phyloP scores from a whole-genome alignment of 352 stramenopile genomes.

The Pythium volutum region DNA sequence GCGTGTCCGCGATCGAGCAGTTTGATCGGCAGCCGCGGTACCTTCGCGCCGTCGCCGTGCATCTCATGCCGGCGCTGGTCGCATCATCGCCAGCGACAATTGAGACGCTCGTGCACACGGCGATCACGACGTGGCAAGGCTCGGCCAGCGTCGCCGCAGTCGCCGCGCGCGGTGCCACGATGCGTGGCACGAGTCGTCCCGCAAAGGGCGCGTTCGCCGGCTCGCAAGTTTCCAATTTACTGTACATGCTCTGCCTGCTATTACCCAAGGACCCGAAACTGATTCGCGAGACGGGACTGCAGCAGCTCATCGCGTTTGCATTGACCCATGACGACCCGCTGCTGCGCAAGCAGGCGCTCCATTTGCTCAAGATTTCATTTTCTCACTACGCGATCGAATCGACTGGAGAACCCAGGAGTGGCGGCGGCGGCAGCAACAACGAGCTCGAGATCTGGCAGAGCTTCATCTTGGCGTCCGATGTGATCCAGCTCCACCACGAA shows the following conservation, averaged over 20 bases:
- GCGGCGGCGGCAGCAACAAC: neutral
- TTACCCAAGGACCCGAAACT: conserved; percentile 43
- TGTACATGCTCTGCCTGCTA: conserved; percentile 63
- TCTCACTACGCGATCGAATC: conserved; percentile 36
- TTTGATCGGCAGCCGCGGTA: conserved; percentile 45
- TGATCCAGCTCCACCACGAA: conserved; percentile 84
- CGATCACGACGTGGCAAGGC: conserved; percentile 19
- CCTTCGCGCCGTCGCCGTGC: conserved; percentile 38
- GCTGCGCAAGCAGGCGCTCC: conserved; percentile 65
- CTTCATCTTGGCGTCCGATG: conserved; percentile 71
- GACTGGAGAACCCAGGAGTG: conserved; percentile 12
- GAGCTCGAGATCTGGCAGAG: conserved; percentile 52
- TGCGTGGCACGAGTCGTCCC: conserved; percentile 13
- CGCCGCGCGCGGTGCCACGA: neutral
- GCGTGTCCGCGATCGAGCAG: conserved; percentile 32
- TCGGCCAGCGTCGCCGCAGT: conserved; percentile 14
- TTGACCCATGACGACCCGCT: conserved; percentile 51
- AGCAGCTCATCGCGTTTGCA: conserved; percentile 49
- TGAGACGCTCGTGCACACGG: conserved; percentile 14
- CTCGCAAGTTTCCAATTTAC: conserved; percentile 38
- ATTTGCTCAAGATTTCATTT: conserved; percentile 66
- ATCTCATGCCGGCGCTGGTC: conserved; percentile 48
- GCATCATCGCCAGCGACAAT: conserved; percentile 7
- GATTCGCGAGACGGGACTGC: conserved; percentile 36
- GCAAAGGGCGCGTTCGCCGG: conserved; percentile 14